Conservation (phyloP, 1,139 yeast species). For the Meyerozyma guilliermondii region DNA sequence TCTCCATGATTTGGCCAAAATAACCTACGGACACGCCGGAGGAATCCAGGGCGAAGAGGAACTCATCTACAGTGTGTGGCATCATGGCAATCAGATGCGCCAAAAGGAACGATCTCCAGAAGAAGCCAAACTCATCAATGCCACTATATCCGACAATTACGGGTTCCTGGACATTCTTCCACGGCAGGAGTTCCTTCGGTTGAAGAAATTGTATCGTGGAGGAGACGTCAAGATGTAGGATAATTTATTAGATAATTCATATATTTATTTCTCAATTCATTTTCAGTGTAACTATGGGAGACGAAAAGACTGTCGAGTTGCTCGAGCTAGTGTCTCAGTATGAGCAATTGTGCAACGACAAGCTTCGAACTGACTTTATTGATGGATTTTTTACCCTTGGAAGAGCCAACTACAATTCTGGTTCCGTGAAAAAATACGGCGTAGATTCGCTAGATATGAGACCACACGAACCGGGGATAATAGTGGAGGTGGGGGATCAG, state of each 20-base stretch:
- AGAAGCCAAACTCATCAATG: constrained; percentile 32
- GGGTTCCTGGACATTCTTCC: constrained; percentile 51
- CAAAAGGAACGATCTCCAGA: constrained; percentile 27
- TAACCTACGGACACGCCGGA: constrained; percentile 34
- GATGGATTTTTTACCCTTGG: constrained; percentile 34
- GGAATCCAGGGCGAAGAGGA: constrained; percentile 59
- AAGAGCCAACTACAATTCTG: constrained; percentile 30
- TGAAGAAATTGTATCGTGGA: constrained; percentile 33
- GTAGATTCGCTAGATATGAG: constrained; percentile 12
- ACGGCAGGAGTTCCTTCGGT: constrained; percentile 35
- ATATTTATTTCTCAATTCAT: too few relatives aligned
- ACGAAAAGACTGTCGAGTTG: constrained; percentile 17
- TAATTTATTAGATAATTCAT: constrained; percentile 1
- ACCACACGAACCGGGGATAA: constrained; percentile 1
- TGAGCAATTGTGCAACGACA: constrained; percentile 17
- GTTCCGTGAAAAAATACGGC: constrained; percentile 10
- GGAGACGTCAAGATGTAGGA: constrained; percentile 1
- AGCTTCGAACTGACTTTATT: constrained; percentile 18
- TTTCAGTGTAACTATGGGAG: too few relatives aligned
- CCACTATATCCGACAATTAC: constrained; percentile 27
- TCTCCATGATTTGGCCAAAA: constrained; percentile 67
- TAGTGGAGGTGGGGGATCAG: constrained; percentile 6
- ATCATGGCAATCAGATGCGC: constrained; percentile 46
- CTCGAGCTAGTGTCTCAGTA: constrained; percentile 20
- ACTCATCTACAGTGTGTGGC: constrained; percentile 50